Evolutionary conservation across 768 basidiomycete species (phyloP).

Genomic region (Leccinum pellstonianum): DNA sequence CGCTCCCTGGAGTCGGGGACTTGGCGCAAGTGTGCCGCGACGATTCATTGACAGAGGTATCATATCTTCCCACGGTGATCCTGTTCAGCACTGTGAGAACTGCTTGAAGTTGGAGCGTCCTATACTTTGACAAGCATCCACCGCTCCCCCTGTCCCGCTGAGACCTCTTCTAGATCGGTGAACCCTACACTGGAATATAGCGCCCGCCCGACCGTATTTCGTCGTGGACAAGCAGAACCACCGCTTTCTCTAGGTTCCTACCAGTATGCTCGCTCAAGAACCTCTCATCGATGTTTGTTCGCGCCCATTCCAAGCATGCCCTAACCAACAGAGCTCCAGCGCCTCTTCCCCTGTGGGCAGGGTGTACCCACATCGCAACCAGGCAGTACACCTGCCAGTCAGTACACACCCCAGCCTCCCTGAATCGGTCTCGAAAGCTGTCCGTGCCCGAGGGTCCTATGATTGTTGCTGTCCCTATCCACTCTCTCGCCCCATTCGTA

Average conservation of each 20-base stretch:
- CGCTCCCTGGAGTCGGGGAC: too few relatives aligned
- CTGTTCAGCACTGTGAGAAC: too few relatives aligned
- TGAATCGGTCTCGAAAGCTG: conserved; percentile 13
- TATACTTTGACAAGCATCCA: conserved; percentile 33
- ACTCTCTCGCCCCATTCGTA: conserved; percentile 4
- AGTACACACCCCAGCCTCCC: conserved; percentile 10
- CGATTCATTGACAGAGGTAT: too few relatives aligned
- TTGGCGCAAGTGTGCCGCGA: too few relatives aligned
- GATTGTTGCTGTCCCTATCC: conserved; percentile 22
- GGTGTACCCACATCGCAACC: conserved; percentile 30
- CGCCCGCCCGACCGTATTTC: conserved; percentile 16
- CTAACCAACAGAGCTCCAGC: conserved; percentile 17
- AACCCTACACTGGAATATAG: conserved; percentile 27
- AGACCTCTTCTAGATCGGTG: conserved; percentile 10
- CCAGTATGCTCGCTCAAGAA: neutral
- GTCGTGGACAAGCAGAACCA: conserved; percentile 13
- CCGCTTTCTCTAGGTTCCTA: conserved; percentile 15
- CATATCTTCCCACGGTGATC: too few relatives aligned
- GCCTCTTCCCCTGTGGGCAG: conserved; percentile 26
- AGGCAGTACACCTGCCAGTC: conserved; percentile 24
- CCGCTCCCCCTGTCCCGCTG: conserved; percentile 8
- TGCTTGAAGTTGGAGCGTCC: conserved; percentile 11
- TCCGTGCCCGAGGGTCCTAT: conserved; percentile 14
- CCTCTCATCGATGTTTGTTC: conserved; percentile 16
- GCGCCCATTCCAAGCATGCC: conserved; percentile 27